A percentile compares a stretch with the other conserved stretches of the same genome.
Evolutionary conservation across 2,329 filamentous ascomycete species (phyloP).

Genomic region (Coleophoma crateriformis): DNA sequence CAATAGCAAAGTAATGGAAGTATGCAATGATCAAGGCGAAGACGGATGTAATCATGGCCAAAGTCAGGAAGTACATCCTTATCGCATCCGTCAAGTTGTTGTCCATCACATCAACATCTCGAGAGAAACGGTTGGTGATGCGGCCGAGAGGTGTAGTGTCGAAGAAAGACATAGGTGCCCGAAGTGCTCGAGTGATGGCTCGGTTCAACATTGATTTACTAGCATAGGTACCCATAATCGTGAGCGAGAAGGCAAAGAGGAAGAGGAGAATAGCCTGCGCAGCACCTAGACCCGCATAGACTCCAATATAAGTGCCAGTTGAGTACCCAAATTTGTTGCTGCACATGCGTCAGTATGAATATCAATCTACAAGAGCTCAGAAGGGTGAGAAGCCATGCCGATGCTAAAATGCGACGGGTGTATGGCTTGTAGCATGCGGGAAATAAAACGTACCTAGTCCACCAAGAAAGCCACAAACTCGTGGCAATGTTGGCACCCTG

Average conservation of each 20-base stretch:
- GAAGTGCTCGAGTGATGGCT: constrained; percentile 54
- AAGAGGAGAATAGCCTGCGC: constrained; percentile 53
- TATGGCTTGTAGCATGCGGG: too few relatives aligned
- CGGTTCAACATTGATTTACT: constrained; percentile 56
- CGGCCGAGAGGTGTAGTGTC: constrained; percentile 66
- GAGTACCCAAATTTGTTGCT: constrained; percentile 35
- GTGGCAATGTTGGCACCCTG: constrained; percentile 82
- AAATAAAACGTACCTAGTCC: constrained; percentile 58
- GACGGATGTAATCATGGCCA: constrained; percentile 73
- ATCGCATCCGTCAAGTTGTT: constrained; percentile 82
- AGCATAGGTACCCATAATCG: constrained; percentile 44
- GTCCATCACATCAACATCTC: constrained; percentile 92
- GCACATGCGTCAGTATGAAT: constrained; percentile 45
- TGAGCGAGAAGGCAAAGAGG: constrained; percentile 53
- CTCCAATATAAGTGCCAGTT: constrained; percentile 43
- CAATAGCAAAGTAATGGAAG: constrained; percentile 68
- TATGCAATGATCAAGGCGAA: constrained; percentile 86
- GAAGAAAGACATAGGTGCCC: constrained; percentile 66
- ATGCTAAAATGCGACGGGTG: too few relatives aligned
- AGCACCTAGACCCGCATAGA: constrained; percentile 52
- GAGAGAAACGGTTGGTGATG: constrained; percentile 84
- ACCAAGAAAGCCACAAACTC: constrained; percentile 86
- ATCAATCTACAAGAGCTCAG: constrained; percentile 18
- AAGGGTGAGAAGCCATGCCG: too few relatives aligned
- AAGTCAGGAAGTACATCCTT: constrained; percentile 81